Base-by-base conservation (phyloP, 495 filamentous ascomycete genomes). In the Penicillium paxilli region DNA sequence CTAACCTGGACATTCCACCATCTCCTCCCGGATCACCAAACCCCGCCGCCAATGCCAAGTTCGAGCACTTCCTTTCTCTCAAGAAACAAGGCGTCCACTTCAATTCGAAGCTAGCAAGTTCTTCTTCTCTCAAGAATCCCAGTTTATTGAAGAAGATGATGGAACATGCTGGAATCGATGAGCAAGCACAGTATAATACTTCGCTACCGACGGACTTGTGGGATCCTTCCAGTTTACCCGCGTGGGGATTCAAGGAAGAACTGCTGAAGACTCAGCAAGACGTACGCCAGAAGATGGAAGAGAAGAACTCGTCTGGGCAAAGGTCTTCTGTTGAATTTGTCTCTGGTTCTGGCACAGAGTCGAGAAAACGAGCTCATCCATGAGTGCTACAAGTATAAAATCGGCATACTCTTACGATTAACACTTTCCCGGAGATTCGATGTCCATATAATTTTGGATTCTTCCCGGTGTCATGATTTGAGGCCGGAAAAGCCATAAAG, bases 21-120 rank as follows among this genome's bases (percentile, higher is more conserved):
- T 96, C 93, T 1, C 94, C 94, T 1, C 88, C 90, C 0, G 86
- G 86, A 16, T 87, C 89, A 12, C 90, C 92, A 2, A 71, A 83
- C 7, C 73, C 80, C 2, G 67, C 69, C 2, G 78, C 84, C 1
- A 89, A 84, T 48, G 78, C 80, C 46, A 96, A 96, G 58, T 89
- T 96, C 59, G 77, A 83, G 47, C 87, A 87, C 62, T 97, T 98
- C 68, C 83, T 96, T 1, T 77, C 82, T 21, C 77, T 97, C 40
- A 98, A 97, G 71, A 85, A 83, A 47, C 84, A 90, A 58, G 90
- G 89, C 3, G 76, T 91, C 25, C 95, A 98, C 72, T 97, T 98
- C 78, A 97, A 98, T 67, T 78, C 86, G 53, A 88, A 90, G 47
- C 76, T 97, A 1, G 83, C 87, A 19, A 76, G 74, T 35, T 89